Evolutionary conservation across 805 yeast species (phyloP), one percentile per base, ranked within the genome.

Genomic region (Saturnispora saitoi): DNA sequence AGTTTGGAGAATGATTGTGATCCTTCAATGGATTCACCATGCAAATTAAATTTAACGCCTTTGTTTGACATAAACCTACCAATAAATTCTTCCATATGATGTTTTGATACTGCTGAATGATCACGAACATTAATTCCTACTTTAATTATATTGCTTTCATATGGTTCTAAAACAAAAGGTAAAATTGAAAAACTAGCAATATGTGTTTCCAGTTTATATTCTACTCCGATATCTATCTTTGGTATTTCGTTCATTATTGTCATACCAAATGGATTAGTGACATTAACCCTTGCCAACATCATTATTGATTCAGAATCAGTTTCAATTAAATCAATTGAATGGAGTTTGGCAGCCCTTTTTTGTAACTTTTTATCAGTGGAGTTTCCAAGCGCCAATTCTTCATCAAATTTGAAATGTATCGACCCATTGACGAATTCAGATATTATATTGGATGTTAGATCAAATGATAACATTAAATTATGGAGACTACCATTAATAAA

Each of bases 61-160:
- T 63, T 55, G 3, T 73, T 73, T 0, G 77, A 72, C 1, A 72
- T 56, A 40, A 63, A 67, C 4, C 59, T 58, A 31, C 77, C 70
- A 11, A 73, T 28, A 41, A 73, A 52, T 14, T 58, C 58, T 31
- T 70, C 71, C 11, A 71, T 32, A 19, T 40, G 43, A 32, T 46
- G 48, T 26, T 46, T 46, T 8, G 31, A 15, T 4, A 39, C 48
- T 15, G 40, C 22, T 8, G 48, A 46, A n/a, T 34, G 40, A 34
- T 46, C 42, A 20, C 20, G 19, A 6, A 42, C 8, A 7, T 42
- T 19, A 12, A 47, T 8, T 9, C 37, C 42, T 36, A 47, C 11
- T 37, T 42, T 30, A 41, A 42, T 29, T 15, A 47, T 19, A 7
- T 12, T n/a, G 4, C 42, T 34, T n/a, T 45, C 7, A 45, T 41